Conservation (phyloP, 148 eudicot species). For the Suaeda aralocaspica region DNA sequence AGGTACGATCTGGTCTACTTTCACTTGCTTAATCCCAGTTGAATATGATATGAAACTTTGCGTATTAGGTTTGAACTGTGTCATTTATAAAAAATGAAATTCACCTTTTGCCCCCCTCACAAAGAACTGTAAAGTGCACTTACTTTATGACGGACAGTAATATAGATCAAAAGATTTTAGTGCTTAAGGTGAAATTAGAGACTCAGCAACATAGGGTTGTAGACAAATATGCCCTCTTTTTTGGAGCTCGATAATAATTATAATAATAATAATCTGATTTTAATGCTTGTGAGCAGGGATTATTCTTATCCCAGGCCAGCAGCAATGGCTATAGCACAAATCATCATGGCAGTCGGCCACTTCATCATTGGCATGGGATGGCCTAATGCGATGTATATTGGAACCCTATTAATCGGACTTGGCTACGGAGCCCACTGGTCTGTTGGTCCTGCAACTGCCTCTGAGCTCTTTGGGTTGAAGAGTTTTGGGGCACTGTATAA, state of each 20-base stretch:
- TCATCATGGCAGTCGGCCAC: constrained; percentile 76
- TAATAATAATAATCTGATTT: too few relatives aligned
- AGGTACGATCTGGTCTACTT: constrained; percentile 41
- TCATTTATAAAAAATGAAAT: too few relatives aligned
- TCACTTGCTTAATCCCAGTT: not conserved
- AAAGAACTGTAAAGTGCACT: not conserved
- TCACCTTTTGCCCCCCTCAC: too few relatives aligned
- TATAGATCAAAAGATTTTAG: too few relatives aligned
- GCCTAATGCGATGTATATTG: constrained; percentile 84
- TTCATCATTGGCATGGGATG: constrained; percentile 77
- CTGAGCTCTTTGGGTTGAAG: constrained; percentile 89
- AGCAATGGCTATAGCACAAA: constrained; percentile 77
- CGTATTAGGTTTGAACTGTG: too few relatives aligned
- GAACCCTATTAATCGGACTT: constrained; percentile 83
- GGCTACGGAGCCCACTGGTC: constrained; percentile 99
- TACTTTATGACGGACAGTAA: too few relatives aligned
- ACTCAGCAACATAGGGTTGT: too few relatives aligned
- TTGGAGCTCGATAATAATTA: constrained; percentile 16
- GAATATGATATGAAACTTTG: not conserved
- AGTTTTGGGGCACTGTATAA: constrained; percentile 86
- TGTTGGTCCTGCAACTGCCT: constrained; percentile 85
- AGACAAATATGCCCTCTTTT: not conserved
- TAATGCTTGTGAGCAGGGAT: constrained; percentile 44
- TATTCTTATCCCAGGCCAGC: constrained; percentile 82
- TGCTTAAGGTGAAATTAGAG: too few relatives aligned